Base-by-base conservation (phyloP, 441 rosid species). In the Arabidopsis lyrata region DNA sequence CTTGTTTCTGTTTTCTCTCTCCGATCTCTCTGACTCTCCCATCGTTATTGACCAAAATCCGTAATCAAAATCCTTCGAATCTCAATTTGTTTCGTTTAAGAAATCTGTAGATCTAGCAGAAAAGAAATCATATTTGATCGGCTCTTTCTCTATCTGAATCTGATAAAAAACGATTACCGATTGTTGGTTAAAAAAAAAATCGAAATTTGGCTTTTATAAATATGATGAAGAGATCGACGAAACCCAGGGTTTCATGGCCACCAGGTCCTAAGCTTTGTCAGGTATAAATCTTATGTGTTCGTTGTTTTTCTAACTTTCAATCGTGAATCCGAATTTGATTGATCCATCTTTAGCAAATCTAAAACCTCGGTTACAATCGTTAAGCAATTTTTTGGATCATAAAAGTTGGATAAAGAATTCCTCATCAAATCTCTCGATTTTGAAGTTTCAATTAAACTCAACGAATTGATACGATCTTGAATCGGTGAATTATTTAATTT, bases 161-260 rank as follows among this genome's bases (percentile, higher is more conserved):
- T 70, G 76, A 70, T 64, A 24, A 69, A 68, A 35, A 67, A 55
- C 68, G 39, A 59, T 61, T 0, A 52, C 50, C 66, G 61, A 18
- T 31, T 31, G 27, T 16, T 39, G 18, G 35, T 18, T 3, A 6
- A 15, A 32, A 35, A 24, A 24, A 66, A 2, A 44, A 66, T 34
- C 53, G 49, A 66, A 45, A 0, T 32, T 35, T 42, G 5, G 42
- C 47, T n/a, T 6, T 2, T 58, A 16, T 6, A 14, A 59, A 56
- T 14, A 82, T 80, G 88, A 82, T 81, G 90, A 81, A 82, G 88
- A 81, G 80, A 73, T 78, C 70, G 83, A 75, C 75, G 86, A 87
- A 84, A 86, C 70, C 86, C 75, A 84, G 82, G 47, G 90, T 89
- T 70, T 83, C 92, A 44, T 87, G 90, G 90, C 83, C 87, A 35